Evolutionary conservation across 805 yeast species (phyloP).

Genomic region (Metschnikowia drakensbergensis): DNA sequence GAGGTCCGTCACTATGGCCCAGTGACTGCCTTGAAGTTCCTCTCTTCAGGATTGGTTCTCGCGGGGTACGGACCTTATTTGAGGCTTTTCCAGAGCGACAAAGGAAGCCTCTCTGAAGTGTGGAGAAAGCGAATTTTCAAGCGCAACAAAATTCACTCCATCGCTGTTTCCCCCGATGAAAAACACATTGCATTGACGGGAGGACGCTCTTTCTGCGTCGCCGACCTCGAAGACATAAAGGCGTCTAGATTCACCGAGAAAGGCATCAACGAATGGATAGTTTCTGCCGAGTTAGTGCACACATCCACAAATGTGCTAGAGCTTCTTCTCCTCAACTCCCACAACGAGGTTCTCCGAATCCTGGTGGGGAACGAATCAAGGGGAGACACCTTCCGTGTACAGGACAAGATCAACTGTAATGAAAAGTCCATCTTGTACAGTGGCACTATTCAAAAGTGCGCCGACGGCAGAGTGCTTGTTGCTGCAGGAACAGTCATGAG

Average conservation of each 20-base stretch:
- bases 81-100: constrained; percentile 42
- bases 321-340: constrained; percentile 66
- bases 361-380: constrained; percentile 1
- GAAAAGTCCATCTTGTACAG: constrained; percentile 86
- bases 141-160: constrained; percentile 83
- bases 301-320: constrained; percentile 19
- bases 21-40: constrained; percentile 55
- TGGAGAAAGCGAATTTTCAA: constrained; percentile 47
- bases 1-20: constrained; percentile 56
- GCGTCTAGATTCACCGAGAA: constrained; percentile 34
- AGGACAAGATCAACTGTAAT: constrained; percentile 41
- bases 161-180: constrained; percentile 36
- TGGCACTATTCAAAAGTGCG: constrained; percentile 60
- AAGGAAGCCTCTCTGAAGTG: constrained; percentile 22
- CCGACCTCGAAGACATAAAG: constrained; percentile 16
- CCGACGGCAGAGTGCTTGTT: constrained; percentile 43
- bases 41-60: constrained; percentile 32
- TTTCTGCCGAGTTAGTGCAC: constrained; percentile 49
- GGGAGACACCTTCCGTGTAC: constrained; percentile 17
- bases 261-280: constrained; percentile 76
- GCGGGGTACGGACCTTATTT: constrained; percentile 74
- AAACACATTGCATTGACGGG: constrained; percentile 53
- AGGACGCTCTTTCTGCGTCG: constrained; percentile 59
- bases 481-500: constrained; percentile 94
- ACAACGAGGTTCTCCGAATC: constrained; percentile 53